Base-by-base conservation (phyloP, 371 early-diverging fungal species). In the Lichtheimia corymbifera region DNA sequence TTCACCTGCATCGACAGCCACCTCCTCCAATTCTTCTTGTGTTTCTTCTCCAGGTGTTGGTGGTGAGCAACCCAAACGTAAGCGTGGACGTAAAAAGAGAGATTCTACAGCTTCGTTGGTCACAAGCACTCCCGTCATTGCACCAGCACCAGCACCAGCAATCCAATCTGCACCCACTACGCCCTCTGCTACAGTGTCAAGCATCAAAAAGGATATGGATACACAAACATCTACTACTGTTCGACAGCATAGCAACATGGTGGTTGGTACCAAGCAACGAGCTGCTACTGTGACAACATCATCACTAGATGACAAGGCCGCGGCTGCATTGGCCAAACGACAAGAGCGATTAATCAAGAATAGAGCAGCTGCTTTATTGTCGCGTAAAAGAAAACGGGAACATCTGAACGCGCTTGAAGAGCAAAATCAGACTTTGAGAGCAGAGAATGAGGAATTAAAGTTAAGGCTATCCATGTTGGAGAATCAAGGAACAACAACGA, bases 261-360 rank as follows among this genome's bases (percentile, higher is more conserved):
- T 30, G 30, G 7, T 6, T 30, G 30, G 7, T 30, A 30, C 7
- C 6, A 30, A 30, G 41, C 18, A 35, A 24, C 47, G 18, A 3
- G 5, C 24, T 27, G 17, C 25, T 4, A 14, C 45, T 18, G 43
- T 47, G 4, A 4, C 53, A 14, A 13, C 63, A 54, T 14, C 54
- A 40, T 11, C 40, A 15, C 55, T 40, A 45, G 30, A 30, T 5
- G 45, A 53, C 35, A 17, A 52, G 13, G 41, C 53, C 2, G 62
- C 59, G 12, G 63, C 59, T 50, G 64, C 55, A 14, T 51, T 63
- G 6, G 68, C 74, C 5, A 95, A 94, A 72, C 81, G 91, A 24
- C 92, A 94, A 63, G 93, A 93, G 67, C 83, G 96, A 20, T 67
- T 94, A 67, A 92, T 94, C 58, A 93, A 93, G 74, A 95, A 95